Evolutionary conservation across 1,284 basidiomycete genomes (phyloP), one percentile per base, ranked within the genome.

Genomic region (Cryptococcus sp.): DNA sequence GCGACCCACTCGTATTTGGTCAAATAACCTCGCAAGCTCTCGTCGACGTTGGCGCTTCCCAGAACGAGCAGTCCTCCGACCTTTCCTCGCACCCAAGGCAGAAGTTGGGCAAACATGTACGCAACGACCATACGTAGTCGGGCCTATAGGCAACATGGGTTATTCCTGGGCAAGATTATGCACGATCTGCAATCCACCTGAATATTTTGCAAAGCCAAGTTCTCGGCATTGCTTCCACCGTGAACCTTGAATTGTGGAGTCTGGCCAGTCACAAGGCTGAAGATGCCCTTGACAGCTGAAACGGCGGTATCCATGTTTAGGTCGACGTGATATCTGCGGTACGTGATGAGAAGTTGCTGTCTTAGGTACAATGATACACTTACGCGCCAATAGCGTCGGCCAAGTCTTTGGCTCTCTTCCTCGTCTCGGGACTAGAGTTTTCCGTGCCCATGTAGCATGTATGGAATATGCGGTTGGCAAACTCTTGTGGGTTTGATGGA

Each of bases 381-480:
- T 67, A 90, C 90, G 89, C 88, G 69, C 95, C 94, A 58, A 99
- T 95, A 0, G 91, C 89, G 51, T 86, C 81, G 2, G 90, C 87
- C 6, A 99, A 84, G 49, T 89, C 85, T 73, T 89, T 93, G 2
- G 95, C 96, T 38, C 95, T 83, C 61, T 83, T 79, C 15, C 93
- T 82, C 8, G 96, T 99, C 66, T 97, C 95, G 1, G 78, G 77
- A 62, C 88, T 91, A 11, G 93, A 97, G 76, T 99, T 95, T 75
- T 94, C 90, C 0, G 95, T 99, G 13, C 95, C 95, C 96, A 99
- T 99, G 79, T 97, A 99, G 79, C 93, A 97, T 0, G 95, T 97
- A 74, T 98, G 93, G 82, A 99, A 97, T 58, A 98, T 87, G 34
- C 92, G 83, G 56, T 81, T 82, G 47, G 87, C 86, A 65, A 98